Base-by-base conservation (phyloP, 75 land plant species). In the Picea sitchensis region DNA sequence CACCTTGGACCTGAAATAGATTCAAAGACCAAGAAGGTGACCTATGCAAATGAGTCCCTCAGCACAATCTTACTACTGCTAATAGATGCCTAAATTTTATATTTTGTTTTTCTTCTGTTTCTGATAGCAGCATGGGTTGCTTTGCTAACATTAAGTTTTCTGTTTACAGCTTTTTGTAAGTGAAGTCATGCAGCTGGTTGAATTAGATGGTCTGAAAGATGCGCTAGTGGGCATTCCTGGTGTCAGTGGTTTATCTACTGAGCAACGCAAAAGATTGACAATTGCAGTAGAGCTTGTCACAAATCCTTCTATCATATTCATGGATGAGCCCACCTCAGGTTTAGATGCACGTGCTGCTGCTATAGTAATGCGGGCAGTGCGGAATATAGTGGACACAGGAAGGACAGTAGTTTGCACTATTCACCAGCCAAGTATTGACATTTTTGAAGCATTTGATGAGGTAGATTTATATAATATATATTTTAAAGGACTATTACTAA, bases 211-310 rank as follows among this genome's bases (percentile, higher is more conserved):
- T 20, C 26, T 82, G n/a, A 76, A 68, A 26, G 30, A 77, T 77
- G 83, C 83, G 13, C 57, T 82, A 65, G 83, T 82, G n/a, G 83
- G 83, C 61, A 9, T 82, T 47, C 83, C 80, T 63, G 83, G 62
- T 17, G 77, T 82, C 31, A 36, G 32, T 51, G 83, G 83, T 15
- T 73, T 82, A 15, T 77, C 83, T 9, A 77, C 83, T 14, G 83
- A 82, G 59, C 83, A 82, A 36, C 54, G 80, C 14, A 82, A 82
- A 61, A 79, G 83, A 20, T 65, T 76, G 14, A 76, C 79, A 17
- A 76, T 76, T 18, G 67, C 78, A 58, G 81, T 80, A 26, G 77
- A 73, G 75, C 79, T 80, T 3, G 81, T 80, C 2, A 74, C 81
- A 31, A 74, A 54, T 51, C 76, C 76, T 44, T 74, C 76, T n/a